Evolutionary conservation across 2,329 filamentous ascomycete species (phyloP).

Genomic region (Apiospora kogelbergensis): DNA sequence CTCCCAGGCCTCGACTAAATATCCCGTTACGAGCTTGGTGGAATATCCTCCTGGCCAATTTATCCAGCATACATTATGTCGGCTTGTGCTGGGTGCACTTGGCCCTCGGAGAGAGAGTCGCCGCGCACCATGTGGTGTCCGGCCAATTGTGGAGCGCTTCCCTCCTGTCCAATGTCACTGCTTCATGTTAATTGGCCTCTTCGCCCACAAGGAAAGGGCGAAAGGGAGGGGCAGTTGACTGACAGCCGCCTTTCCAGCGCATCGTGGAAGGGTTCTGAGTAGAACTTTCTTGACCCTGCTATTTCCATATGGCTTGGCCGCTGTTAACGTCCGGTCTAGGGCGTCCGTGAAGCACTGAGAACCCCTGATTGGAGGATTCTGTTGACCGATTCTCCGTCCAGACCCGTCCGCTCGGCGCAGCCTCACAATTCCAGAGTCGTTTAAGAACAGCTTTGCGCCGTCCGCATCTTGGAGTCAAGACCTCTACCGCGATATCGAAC

Average conservation of each 20-base stretch:
- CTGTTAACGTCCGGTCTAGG: neutral
- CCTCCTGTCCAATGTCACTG: neutral
- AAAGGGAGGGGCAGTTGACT: neutral
- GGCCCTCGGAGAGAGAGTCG: neutral
- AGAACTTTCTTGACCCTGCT: neutral
- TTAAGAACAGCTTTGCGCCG: neutral
- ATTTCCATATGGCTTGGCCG: neutral
- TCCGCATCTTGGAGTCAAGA: neutral
- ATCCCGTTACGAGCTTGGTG: neutral
- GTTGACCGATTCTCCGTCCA: neutral
- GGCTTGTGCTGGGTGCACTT: neutral
- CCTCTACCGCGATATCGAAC: neutral
- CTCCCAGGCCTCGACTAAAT: neutral
- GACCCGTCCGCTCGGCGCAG: neutral
- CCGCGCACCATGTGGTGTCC: neutral
- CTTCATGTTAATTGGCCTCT: slow-evolving; percentile 1
- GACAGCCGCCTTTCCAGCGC: neutral
- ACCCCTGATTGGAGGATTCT: neutral
- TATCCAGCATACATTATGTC: neutral
- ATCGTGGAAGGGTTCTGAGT: neutral
- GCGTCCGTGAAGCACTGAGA: neutral
- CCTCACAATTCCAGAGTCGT: neutral
- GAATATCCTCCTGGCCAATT: neutral
- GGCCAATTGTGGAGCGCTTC: neutral
- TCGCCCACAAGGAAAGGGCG: no score